phyloP scores from a whole-genome alignment of 2,329 filamentous ascomycete species.

The Podosphaera aphanis region DNA sequence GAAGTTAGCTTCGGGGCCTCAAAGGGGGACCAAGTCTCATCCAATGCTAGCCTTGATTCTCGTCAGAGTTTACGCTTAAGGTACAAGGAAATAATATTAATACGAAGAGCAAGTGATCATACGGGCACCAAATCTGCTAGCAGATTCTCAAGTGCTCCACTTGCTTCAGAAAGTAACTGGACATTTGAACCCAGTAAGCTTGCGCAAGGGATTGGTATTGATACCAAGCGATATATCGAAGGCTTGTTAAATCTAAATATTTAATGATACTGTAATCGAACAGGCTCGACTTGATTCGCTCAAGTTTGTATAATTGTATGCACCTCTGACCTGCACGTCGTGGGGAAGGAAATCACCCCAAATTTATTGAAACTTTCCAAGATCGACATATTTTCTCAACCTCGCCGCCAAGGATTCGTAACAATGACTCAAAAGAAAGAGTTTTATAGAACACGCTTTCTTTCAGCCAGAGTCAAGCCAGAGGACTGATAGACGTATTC shows the following conservation, averaged over 20 bases:
- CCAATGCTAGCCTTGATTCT: not conserved
- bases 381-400: too few species aligned
- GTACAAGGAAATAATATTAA: constrained; percentile 36
- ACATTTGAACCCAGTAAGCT: constrained; percentile 33
- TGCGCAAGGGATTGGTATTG: constrained; percentile 51
- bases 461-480: too few species aligned
- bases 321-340: too few species aligned
- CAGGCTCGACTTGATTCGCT: too few species aligned
- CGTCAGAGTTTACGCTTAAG: not conserved
- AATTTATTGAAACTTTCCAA: too few species aligned
- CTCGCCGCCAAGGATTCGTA: too few species aligned
- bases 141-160: constrained; percentile 6
- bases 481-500: too few species aligned
- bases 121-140: constrained; percentile 3
- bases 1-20: constrained; percentile 4
- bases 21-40: not conserved
- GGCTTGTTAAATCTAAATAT: constrained; percentile 38
- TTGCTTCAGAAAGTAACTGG: constrained; percentile 22
- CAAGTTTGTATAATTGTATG: too few species aligned
- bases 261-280: too few species aligned
- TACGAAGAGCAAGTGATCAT: constrained; percentile 36
- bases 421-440: too few species aligned
- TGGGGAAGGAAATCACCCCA: too few species aligned
- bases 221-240: constrained; percentile 54
- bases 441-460: too few species aligned